Percentiles rank a stretch among this genome's conserved stretches.
Conservation (phyloP, 768 basidiomycete genomes). For the Grammothele lineata region DNA sequence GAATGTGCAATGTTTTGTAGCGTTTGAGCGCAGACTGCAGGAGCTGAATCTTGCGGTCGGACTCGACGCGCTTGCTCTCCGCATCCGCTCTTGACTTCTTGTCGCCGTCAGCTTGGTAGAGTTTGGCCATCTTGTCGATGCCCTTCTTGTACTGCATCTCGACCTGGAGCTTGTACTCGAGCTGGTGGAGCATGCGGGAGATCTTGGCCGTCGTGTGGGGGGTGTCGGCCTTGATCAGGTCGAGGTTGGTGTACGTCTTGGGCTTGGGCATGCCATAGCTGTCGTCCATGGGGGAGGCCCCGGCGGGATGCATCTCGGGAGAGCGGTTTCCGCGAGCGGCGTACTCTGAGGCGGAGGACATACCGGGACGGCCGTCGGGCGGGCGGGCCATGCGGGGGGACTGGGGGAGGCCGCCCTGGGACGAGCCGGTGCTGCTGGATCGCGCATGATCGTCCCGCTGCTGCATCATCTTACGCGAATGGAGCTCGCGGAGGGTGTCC, state of each 20-base stretch:
- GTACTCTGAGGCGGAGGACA: slow-evolving; percentile 16
- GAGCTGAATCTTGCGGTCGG: slow-evolving; percentile 94
- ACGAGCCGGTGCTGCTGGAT: slow-evolving; percentile 36
- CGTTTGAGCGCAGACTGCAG: slow-evolving; percentile 88
- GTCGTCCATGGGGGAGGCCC: slow-evolving; percentile 22
- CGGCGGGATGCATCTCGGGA: slow-evolving; percentile 25
- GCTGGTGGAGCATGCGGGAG: slow-evolving; percentile 94
- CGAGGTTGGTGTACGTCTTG: slow-evolving; percentile 79
- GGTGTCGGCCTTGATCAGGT: slow-evolving; percentile 96
- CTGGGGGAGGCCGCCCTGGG: slow-evolving; percentile 19
- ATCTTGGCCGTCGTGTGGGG: slow-evolving; percentile 96
- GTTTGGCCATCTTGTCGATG: slow-evolving; percentile 97
- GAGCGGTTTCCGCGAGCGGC: slow-evolving; percentile 18
- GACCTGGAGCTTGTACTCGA: slow-evolving; percentile 98
- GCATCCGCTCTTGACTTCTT: slow-evolving; percentile 93
- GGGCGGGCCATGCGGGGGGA: slow-evolving; percentile 16
- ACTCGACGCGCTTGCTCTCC: slow-evolving; percentile 90
- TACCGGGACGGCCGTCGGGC: slow-evolving; percentile 14
- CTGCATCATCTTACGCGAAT: slow-evolving; percentile 62
- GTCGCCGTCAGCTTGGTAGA: slow-evolving; percentile 96
- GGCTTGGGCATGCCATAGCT: slow-evolving; percentile 41
- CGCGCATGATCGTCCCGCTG: slow-evolving; percentile 51
- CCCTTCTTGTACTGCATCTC: slow-evolving; percentile 98
- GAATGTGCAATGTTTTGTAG: slow-evolving; percentile 92
- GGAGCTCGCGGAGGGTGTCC: slow-evolving; percentile 77